A percentile compares a stretch with the other conserved stretches of the same genome.
phyloP scores from a whole-genome alignment of 108 stramenopile genomes.

The Conticribra weissflogii region DNA sequence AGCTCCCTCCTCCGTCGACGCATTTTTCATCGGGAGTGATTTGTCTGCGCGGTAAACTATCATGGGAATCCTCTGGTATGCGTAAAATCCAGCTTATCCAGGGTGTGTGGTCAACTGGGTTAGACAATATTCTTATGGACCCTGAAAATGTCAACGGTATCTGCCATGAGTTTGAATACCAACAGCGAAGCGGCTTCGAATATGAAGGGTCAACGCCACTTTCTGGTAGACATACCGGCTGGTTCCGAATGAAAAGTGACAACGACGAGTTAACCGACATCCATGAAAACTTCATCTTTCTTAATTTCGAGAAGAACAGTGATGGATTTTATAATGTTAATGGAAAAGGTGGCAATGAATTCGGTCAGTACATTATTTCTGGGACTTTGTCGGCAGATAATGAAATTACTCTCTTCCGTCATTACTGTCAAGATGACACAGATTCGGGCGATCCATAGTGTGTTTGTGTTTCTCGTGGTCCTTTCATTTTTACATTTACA shows the following conservation, averaged over 20 bases:
- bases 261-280: background rate
- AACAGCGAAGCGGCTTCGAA: constrained; percentile 50
- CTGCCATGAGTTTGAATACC: constrained; percentile 72
- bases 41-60: constrained; percentile 52
- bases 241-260: constrained; percentile 52
- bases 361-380: constrained; percentile 77
- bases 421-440: too few species aligned
- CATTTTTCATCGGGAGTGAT: constrained; percentile 58
- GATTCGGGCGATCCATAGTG: too few species aligned
- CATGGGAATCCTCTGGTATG: constrained; percentile 33
- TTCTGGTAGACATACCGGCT: constrained; percentile 68
- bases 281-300: constrained; percentile 47
- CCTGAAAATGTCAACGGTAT: constrained; percentile 51
- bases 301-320: constrained; percentile 70
- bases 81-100: background rate
- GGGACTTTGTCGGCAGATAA: constrained; percentile 61
- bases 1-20: constrained; percentile 56
- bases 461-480: too few species aligned
- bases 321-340: constrained; percentile 75
- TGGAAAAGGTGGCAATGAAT: constrained; percentile 65
- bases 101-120: background rate
- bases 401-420: constrained; percentile 34
- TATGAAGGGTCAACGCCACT: constrained; percentile 27
- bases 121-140: background rate
- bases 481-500: too few species aligned